Base-by-base conservation (phyloP, 805 yeast genomes). In the Grigorovia yakushimaensis region DNA sequence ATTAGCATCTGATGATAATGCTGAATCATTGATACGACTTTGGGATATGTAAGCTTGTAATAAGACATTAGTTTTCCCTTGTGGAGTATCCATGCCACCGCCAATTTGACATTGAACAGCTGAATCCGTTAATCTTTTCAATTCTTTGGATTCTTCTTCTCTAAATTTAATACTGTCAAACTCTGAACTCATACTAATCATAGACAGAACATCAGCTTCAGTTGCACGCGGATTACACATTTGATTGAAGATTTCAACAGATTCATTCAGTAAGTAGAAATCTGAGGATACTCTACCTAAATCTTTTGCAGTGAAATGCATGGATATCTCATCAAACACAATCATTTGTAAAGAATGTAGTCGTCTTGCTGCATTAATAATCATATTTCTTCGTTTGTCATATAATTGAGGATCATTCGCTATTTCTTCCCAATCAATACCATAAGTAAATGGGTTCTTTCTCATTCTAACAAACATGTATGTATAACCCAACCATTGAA, bases 401-500 rank as follows among this genome's bases (percentile, higher is more conserved):
- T 82, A 79, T 37, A 93, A 69, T 54, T 80, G 74, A 0, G 96
- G 95, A 63, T 93, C 99, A 18, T 82, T 82, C 21, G 79, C 77
- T 1, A 94, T 61, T 53, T 88, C 95, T 52, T 77, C 78, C 93
- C 96, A 88, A 42, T 79, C 87, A 42, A 94, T 78, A 23, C 95
- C 98, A 60, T 93, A 93, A 0, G 84, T 82, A 60, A 88, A 82
- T 2, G 99, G 98, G 53, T 88, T 91, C 60, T 88, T 85, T 49
- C 84, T 79, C 98, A 93, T 93, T 49, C 99, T 72, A 3, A 91
- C 97, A 68, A 78, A 82, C 77, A 93, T 73, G 60, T 93, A 93
- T 0, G 98, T 93, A 57, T 94, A 93, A 3, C 98, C 98, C n/a
- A 93, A 71, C 99, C 99, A 93, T 53, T 82, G 87, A 0, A 93